Evolutionary conservation across 805 yeast genomes (phyloP), one percentile per base, ranked within the genome.

Genomic region (Cyberlindnera mrakii): DNA sequence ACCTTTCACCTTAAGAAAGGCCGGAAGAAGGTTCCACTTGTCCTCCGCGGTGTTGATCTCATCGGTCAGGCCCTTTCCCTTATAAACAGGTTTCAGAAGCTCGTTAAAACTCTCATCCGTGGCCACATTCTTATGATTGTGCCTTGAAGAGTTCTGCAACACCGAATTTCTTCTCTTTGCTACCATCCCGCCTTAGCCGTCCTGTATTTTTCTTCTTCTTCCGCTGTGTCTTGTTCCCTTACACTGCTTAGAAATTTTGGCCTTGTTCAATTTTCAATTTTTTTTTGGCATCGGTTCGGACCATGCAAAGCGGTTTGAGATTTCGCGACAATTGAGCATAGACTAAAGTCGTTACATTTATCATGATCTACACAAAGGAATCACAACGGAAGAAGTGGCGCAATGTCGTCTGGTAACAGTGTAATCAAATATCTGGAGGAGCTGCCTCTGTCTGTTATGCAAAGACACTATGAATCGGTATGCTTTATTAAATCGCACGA

Each of bases 11-110:
- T 89, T 88, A 49, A 93, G 69, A 59, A 93, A 93, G 0, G 99
- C 99, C 0, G 99, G 99, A 33, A 93, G 68, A 37, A 93, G 71
- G 54, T 93, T 85, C 99, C 99, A 93, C 63, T 93, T 93, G 65
- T 93, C 99, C 54, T 87, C 87, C 10, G 95, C 93, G 0, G 96
- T 88, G 53, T 79, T 79, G 59, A 93, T 83, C 50, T 85, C 85
- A 66, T 93, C 99, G 2, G 95, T 78, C 46, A 93, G 64, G 41
- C 74, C 72, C 63, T 88, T 91, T 14, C 99, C 99, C 59, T 81
- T 83, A 65, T 86, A 93, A 15, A 75, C 74, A 10, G 95, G 91
- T 58, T 86, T 74, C 44, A 93, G 66, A 30, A 91, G 72, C 39
- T 87, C 93, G 57, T 76, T 78, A 62, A 89, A 86, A 4, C 83